Conservation (phyloP, 1,284 basidiomycete genomes). For the Fomes fomentarius region DNA sequence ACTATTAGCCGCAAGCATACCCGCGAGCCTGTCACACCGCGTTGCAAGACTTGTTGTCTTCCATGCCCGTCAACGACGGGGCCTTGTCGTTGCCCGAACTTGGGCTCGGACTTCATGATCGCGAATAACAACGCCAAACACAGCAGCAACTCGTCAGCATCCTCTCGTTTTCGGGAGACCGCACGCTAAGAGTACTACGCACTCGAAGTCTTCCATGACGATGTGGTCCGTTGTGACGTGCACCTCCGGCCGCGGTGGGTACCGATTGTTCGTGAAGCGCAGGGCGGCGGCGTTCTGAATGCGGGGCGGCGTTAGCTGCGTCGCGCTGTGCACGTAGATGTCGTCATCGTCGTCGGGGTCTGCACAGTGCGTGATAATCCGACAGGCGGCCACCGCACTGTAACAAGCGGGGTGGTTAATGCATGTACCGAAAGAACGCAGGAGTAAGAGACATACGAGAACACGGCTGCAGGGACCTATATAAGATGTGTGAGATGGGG, state of each 20-base stretch:
- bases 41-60: slow-evolving; percentile 13
- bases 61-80: slow-evolving; percentile 7
- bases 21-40: slow-evolving; percentile 9
- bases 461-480: slow-evolving; percentile 65
- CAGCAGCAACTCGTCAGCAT: neutral
- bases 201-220: slow-evolving; percentile 45
- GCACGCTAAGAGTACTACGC: too few species aligned
- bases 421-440: neutral
- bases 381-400: slow-evolving; percentile 66
- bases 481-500: slow-evolving; percentile 34
- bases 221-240: slow-evolving; percentile 64
- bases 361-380: slow-evolving; percentile 64
- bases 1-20: too few species aligned
- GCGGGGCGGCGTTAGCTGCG: slow-evolving; percentile 37
- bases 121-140: neutral
- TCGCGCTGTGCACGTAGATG: slow-evolving; percentile 51
- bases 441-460: slow-evolving; percentile 51
- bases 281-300: slow-evolving; percentile 11
- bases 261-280: slow-evolving; percentile 19
- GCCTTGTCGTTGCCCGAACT: slow-evolving; percentile 14
- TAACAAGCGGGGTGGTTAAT: slow-evolving; percentile 10
- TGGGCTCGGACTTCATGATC: slow-evolving; percentile 13
- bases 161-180: too few species aligned
- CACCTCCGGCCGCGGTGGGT: slow-evolving; percentile 50
- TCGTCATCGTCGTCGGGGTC: slow-evolving; percentile 51